These are phyloP conservation scores for Septoria petroselini DNA, from an alignment of 2,329 filamentous ascomycete genomes.

Conservation along the genomic window DNA sequence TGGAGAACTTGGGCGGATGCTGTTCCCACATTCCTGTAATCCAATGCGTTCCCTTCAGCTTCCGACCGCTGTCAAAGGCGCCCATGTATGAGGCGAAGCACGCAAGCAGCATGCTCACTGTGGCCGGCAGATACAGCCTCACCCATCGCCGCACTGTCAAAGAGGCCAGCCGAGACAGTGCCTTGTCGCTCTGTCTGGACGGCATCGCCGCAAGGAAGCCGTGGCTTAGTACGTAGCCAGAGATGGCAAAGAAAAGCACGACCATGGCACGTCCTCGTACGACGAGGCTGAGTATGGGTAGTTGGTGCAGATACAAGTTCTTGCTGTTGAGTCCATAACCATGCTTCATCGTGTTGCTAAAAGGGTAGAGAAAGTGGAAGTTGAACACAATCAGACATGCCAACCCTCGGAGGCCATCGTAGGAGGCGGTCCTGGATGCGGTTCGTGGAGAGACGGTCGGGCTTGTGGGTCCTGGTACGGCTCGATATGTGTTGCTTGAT, in stretches of 20 bases:
- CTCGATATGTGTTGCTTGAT: no score
- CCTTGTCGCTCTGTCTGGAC: conserved; percentile 1
- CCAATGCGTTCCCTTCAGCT: background rate
- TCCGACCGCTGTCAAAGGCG: conserved; percentile 2
- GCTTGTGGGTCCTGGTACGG: no score
- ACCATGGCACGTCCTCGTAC: conserved; percentile 24
- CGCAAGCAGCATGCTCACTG: conserved; percentile 7
- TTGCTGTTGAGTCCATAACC: conserved; percentile 7
- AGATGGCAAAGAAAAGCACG: conserved; percentile 22
- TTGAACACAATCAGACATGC: conserved; percentile 24
- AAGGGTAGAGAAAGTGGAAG: conserved; percentile 20
- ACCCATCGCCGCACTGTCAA: conserved; percentile 13
- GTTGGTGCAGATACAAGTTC: conserved; percentile 15
- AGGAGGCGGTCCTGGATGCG: conserved; percentile 10
- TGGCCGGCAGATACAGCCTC: conserved; percentile 4
- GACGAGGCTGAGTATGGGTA: conserved; percentile 19
- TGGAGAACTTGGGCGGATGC: conserved; percentile 6
- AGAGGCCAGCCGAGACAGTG: conserved; percentile 11
- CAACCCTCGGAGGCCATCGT: conserved; percentile 21
- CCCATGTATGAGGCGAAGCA: conserved; percentile 9
- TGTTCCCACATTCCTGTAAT: conserved; percentile 11
- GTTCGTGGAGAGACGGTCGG: background rate
- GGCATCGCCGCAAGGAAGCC: conserved; percentile 15
- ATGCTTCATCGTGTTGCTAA: conserved; percentile 14
- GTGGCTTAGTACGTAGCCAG: conserved; percentile 21